A percentile compares a stretch with the other conserved stretches of the same genome.
Conservation (phyloP, 441 rosid genomes). For the Aquilaria agallochum region DNA sequence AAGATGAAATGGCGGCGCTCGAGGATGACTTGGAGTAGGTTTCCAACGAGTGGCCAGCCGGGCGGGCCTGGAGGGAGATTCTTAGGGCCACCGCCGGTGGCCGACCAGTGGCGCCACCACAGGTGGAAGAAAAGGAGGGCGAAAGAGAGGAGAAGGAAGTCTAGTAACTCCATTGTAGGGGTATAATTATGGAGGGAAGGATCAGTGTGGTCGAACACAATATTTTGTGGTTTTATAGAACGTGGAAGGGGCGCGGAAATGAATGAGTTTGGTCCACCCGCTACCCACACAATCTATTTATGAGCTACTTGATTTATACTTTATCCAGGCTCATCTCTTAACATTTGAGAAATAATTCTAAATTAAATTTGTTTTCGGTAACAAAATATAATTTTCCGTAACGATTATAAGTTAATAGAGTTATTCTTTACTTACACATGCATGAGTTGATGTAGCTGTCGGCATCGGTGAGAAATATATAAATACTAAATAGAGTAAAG, state of each 20-base stretch:
- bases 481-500: no score
- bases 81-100: constrained; percentile 13
- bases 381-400: no score
- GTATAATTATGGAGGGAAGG: background rate
- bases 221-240: constrained; percentile 10
- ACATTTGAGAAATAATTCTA: no score
- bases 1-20: constrained; percentile 71
- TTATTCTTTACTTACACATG: no score
- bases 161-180: constrained; percentile 44
- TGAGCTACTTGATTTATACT: no score
- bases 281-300: background rate
- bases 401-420: no score
- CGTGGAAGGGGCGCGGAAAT: background rate
- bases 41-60: constrained; percentile 86
- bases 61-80: constrained; percentile 84
- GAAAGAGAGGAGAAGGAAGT: constrained; percentile 36
- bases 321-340: no score
- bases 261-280: constrained; percentile 21
- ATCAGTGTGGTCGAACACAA: background rate
- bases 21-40: constrained; percentile 63
- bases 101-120: constrained; percentile 57
- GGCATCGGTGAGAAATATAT: no score
- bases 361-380: no score
- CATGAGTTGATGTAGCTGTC: no score
- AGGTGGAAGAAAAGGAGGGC: constrained; percentile 34